Percentiles rank a stretch among this genome's conserved stretches.
Evolutionary conservation across 352 stramenopile genomes (phyloP).

Genomic region (Pythium brachiatum): DNA sequence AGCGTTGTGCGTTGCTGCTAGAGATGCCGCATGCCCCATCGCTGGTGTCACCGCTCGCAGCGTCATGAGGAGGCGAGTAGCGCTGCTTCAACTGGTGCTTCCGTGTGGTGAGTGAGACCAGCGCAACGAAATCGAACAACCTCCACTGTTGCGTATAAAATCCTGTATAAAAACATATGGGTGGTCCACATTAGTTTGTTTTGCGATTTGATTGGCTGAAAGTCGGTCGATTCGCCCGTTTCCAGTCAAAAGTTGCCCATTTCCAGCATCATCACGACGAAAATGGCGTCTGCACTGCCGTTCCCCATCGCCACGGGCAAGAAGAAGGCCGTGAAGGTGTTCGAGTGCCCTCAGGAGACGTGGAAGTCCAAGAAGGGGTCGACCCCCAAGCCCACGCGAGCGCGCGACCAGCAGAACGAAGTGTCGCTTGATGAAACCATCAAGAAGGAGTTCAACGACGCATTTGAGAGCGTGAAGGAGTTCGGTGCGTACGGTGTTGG

Average conservation of each 20-base stretch:
- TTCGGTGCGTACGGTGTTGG: slow-evolving; percentile 60
- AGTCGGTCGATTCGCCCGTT: slow-evolving; percentile 2
- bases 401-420: slow-evolving; percentile 30
- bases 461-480: slow-evolving; percentile 67
- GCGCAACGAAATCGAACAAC: neutral
- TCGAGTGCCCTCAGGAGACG: slow-evolving; percentile 67
- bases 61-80: neutral
- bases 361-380: slow-evolving; percentile 50
- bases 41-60: no score
- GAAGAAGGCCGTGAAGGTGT: slow-evolving; percentile 77
- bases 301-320: slow-evolving; percentile 74
- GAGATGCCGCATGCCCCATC: neutral
- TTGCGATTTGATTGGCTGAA: slow-evolving; percentile 14
- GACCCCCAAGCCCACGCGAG: slow-evolving; percentile 29
- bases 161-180: neutral
- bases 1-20: neutral
- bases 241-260: slow-evolving; percentile 8
- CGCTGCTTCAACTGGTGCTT: neutral
- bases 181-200: neutral
- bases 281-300: slow-evolving; percentile 45
- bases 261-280: neutral
- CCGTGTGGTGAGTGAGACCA: neutral
- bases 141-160: neutral
- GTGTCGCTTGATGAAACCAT: slow-evolving; percentile 65
- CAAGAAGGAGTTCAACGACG: slow-evolving; percentile 73